phyloP scores from a whole-genome alignment of 805 yeast species.

The Pichia rugopelliculosa region DNA sequence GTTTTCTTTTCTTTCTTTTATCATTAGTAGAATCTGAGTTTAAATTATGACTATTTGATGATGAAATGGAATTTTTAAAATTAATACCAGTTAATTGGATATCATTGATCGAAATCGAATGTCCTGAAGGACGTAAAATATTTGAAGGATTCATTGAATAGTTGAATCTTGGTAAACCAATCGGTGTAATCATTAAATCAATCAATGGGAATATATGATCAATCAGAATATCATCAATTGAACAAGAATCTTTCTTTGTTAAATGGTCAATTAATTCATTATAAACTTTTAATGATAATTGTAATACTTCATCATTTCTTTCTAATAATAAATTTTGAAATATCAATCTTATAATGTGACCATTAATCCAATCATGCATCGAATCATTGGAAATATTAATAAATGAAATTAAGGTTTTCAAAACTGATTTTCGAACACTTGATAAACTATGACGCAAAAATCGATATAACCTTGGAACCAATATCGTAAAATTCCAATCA shows the following conservation, averaged over 20 bases:
- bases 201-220: conserved; percentile 54
- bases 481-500: conserved; percentile 48
- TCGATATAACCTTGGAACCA: conserved; percentile 90
- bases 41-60: not conserved
- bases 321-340: conserved; percentile 87
- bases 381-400: conserved; percentile 43
- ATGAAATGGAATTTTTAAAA: conserved; percentile 12
- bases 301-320: conserved; percentile 69
- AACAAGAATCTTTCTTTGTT: conserved; percentile 22
- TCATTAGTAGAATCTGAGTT: conserved; percentile 11
- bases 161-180: conserved; percentile 85
- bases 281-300: conserved; percentile 58
- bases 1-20: conserved; percentile 16
- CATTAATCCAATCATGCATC: conserved; percentile 64
- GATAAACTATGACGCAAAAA: conserved; percentile 90
- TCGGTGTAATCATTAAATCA: conserved; percentile 79
- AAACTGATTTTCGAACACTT: conserved; percentile 82
- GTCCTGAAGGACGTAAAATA: conserved; percentile 76
- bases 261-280: conserved; percentile 44
- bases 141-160: conserved; percentile 74
- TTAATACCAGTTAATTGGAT: conserved; percentile 23
- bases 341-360: conserved; percentile 62
- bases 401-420: conserved; percentile 74
- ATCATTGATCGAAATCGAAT: conserved; percentile 26
- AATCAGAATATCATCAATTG: conserved; percentile 46